These are phyloP conservation scores for Retiboletus flavoniger DNA, from an alignment of 1,284 basidiomycete species.

Conservation along the genomic window DNA sequence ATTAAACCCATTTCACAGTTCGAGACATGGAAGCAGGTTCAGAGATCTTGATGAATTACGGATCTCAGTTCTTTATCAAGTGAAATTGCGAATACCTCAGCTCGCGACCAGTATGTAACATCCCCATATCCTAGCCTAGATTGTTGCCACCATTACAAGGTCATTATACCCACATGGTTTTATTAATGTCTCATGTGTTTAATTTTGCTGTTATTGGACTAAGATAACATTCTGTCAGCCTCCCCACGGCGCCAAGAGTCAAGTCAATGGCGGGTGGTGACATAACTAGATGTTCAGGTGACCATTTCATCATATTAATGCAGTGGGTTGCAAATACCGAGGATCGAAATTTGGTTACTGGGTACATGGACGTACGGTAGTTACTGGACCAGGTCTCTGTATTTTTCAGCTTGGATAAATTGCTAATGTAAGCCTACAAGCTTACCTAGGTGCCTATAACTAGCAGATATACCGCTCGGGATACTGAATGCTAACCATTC, in stretches of 20 bases:
- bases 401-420: not conserved
- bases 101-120: not conserved
- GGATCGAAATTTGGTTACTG: not conserved
- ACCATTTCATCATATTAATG: too few relatives aligned
- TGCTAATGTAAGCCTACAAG: too few relatives aligned
- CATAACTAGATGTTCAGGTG: not conserved
- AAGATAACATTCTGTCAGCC: not conserved
- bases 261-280: not conserved
- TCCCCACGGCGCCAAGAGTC: not conserved
- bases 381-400: not conserved
- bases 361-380: not conserved
- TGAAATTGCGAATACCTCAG: not conserved
- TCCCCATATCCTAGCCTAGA: not conserved
- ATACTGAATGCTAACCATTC: too few relatives aligned
- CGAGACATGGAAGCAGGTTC: constrained; percentile 39
- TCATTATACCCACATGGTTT: not conserved
- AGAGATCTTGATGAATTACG: constrained; percentile 56
- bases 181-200: constrained; percentile 7
- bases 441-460: too few relatives aligned
- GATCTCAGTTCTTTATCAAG: constrained; percentile 41
- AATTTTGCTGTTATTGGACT: not conserved
- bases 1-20: constrained; percentile 22
- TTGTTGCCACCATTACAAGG: not conserved
- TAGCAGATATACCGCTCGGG: too few relatives aligned
- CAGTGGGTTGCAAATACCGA: not conserved